Evolutionary conservation across 2,329 filamentous ascomycete genomes (phyloP).

Genomic region (Myriosclerotinia curreyana): DNA sequence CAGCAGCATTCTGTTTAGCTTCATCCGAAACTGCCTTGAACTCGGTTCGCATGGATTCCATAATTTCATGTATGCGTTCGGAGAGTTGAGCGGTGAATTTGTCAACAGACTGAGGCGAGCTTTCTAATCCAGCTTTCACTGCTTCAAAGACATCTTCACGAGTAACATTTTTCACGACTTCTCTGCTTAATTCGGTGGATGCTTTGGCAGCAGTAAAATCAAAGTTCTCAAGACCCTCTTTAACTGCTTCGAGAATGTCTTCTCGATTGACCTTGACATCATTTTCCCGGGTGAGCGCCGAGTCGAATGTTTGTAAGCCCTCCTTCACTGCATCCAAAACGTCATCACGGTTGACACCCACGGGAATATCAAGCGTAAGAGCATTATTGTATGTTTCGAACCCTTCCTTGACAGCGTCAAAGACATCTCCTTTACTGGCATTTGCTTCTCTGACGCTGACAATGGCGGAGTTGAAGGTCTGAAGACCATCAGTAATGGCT

Average conservation of each 20-base stretch:
- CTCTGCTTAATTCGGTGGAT: conserved; percentile 45
- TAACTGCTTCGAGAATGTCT: conserved; percentile 61
- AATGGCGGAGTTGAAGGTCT: conserved; percentile 54
- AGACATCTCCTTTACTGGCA: conserved; percentile 53
- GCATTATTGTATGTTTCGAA: conserved; percentile 54
- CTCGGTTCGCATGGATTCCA: conserved; percentile 57
- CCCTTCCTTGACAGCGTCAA: conserved; percentile 58
- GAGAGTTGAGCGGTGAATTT: conserved; percentile 50
- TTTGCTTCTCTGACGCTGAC: conserved; percentile 56
- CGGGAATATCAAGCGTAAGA: conserved; percentile 57
- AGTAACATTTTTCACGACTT: conserved; percentile 51
- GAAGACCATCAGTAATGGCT: conserved; percentile 60
- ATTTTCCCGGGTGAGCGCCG: conserved; percentile 61
- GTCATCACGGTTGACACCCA: conserved; percentile 66
- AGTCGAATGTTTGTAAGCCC: conserved; percentile 67
- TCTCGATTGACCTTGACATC: conserved; percentile 55
- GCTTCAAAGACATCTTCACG: conserved; percentile 55
- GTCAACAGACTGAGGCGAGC: conserved; percentile 44
- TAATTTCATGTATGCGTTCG: conserved; percentile 61
- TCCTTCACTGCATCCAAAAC: conserved; percentile 85
- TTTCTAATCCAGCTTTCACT: conserved; percentile 56
- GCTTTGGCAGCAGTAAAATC: conserved; percentile 50
- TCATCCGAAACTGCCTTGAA: conserved; percentile 60
- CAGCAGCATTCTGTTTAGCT: conserved; percentile 73
- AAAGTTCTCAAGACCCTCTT: conserved; percentile 65